Base-by-base conservation (phyloP, 106 monocot species). In the Dendrobium huoshanense region DNA sequence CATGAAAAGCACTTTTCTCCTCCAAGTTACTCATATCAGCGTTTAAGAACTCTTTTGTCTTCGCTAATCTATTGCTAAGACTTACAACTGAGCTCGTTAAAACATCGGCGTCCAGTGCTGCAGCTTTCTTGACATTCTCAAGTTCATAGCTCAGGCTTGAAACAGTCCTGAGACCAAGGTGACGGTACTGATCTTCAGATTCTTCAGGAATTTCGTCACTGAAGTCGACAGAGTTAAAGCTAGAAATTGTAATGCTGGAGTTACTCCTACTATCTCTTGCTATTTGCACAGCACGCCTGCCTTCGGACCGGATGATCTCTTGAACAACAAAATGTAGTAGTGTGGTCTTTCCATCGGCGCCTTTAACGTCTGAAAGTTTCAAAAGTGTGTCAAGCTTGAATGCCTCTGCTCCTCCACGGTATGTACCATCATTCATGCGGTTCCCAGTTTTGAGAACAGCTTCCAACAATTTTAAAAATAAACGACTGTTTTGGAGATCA, bases 391-490 rank as follows among this genome's bases (percentile, higher is more conserved):
- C 88, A 13, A 91, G 85, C 70, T 88, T 91, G 74, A 91, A 91
- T 4, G 91, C 91, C 18, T 83, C 83, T 40, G 91, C 88, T 55
- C 83, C 87, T 37, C 91, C 91, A 31, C 91, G 91, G 55, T 59
- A 85, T 18, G 88, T 91, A 9, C 91, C 91, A 68, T 85, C 88
- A 78, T 91, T 91, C 91, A 91, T 91, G 15, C 91, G 84, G 45
- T 88, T 91, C 15, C 91, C 91, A 45, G 85, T 87, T 78, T 91
- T 91, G 37, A 91, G 85, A 77, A 91, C 86, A 55, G 91, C 91
- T 77, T 91, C 88, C 42, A 88, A 73, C 41, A 91, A 73, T 56
- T 91, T 91, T 13, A 81, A 58, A 74, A 91, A 91, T 17, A 88
- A 25, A 17, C 88, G 82, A 72, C 79, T 87, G 59, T 55, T 83